A percentile compares a stretch with the other conserved stretches of the same genome.
These are phyloP conservation scores for Histomonas meleagridis DNA, from an alignment of 208 protist species.

Conservation along the genomic window DNA sequence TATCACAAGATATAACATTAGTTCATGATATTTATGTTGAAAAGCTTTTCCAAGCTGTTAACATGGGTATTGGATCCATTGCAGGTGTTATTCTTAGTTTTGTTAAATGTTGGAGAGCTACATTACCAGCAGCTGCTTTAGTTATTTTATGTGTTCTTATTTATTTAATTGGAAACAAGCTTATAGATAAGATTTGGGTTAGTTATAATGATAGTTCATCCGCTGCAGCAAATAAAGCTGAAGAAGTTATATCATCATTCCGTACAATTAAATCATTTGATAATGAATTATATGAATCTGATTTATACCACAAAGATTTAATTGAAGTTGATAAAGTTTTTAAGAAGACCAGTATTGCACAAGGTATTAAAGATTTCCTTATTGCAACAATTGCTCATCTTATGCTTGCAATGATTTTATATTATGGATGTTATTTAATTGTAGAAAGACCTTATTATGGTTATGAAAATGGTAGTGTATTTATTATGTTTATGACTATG, in stretches of 20 bases:
- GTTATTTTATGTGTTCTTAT: neutral
- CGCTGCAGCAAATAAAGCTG: neutral
- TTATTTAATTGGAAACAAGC: neutral
- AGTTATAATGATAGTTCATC: neutral
- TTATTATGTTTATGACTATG: neutral
- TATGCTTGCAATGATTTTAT: neutral
- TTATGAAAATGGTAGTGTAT: neutral
- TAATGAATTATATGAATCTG: neutral
- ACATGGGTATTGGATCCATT: neutral
- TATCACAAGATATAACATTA: slow-evolving; percentile 18
- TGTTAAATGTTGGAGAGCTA: neutral
- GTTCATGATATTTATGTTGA: neutral
- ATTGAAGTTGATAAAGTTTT: neutral
- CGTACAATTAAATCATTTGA: neutral
- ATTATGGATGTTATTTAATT: neutral
- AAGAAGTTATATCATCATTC: slow-evolving; percentile 26
- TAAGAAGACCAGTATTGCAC: neutral
- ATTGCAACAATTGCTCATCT: neutral
- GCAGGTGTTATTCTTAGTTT: neutral
- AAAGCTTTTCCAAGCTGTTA: neutral
- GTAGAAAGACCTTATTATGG: neutral
- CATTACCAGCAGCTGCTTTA: neutral
- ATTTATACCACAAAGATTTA: neutral
- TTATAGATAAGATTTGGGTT: neutral
- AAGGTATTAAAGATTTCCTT: neutral